These are phyloP conservation scores for Skeletonema menzelii DNA, from an alignment of 108 stramenopile species.

Conservation along the genomic window DNA sequence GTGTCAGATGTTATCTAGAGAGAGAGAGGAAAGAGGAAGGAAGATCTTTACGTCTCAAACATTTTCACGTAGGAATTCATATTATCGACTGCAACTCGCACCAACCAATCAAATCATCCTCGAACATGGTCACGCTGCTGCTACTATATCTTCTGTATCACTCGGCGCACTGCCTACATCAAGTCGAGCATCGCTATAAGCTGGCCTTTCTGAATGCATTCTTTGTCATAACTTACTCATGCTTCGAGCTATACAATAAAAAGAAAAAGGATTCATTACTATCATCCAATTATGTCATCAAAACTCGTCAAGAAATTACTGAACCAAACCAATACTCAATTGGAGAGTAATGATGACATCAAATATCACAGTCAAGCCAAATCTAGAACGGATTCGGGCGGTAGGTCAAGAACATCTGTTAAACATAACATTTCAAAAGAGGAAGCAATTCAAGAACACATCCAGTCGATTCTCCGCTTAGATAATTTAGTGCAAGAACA, in stretches of 20 bases:
- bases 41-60: not conserved
- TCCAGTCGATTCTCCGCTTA: not conserved
- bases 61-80: not conserved
- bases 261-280: not conserved
- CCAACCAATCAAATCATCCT: too few species aligned
- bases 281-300: not conserved
- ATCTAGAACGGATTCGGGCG: not conserved
- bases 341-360: not conserved
- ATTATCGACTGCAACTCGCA: not conserved
- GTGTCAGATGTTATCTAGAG: too few species aligned
- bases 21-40: too few species aligned
- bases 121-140: not conserved
- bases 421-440: not conserved
- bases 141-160: not conserved
- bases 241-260: not conserved
- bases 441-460: not conserved
- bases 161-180: not conserved
- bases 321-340: not conserved
- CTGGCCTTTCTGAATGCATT: not conserved
- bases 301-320: constrained; percentile 2
- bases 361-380: not conserved
- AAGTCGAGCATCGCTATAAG: not conserved
- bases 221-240: not conserved
- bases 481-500: not conserved
- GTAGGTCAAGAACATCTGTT: not conserved